Percentiles rank a stretch among this genome's conserved stretches.
Conservation (phyloP, 306 rosid species). For the Lathyrus aphaca region DNA sequence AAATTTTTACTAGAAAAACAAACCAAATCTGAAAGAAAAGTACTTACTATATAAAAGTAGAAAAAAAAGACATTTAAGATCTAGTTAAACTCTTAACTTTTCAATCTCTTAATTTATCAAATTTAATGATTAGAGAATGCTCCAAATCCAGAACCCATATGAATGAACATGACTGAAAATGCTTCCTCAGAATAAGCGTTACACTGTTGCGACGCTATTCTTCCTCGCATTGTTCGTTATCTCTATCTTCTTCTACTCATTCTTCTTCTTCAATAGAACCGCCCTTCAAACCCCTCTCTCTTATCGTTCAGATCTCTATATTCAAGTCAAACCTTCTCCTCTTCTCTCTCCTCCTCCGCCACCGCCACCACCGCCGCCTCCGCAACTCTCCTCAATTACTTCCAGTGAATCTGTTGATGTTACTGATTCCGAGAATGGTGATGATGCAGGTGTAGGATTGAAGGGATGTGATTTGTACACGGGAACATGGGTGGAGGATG, state of each 20-base stretch:
- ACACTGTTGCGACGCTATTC: constrained; percentile 46
- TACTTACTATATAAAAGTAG: too few relatives aligned
- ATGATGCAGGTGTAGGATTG: constrained; percentile 21
- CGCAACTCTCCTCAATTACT: background rate
- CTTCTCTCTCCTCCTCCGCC: constrained; percentile 20
- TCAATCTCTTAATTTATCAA: background rate
- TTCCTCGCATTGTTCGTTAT: constrained; percentile 54
- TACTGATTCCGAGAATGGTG: constrained; percentile 19
- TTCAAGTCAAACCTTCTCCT: constrained; percentile 42
- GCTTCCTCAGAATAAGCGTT: constrained; percentile 47
- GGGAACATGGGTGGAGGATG: constrained; percentile 86
- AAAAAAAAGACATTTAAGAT: too few relatives aligned
- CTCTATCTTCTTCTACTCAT: constrained; percentile 41
- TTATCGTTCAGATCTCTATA: constrained; percentile 55
- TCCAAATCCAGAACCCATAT: background rate
- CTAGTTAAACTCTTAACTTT: too few relatives aligned
- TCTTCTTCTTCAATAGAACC: constrained; percentile 54
- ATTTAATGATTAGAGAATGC: background rate
- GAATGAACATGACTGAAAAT: constrained; percentile 8
- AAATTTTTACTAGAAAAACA: too few relatives aligned
- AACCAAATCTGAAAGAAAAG: too few relatives aligned
- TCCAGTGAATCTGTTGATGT: constrained; percentile 1
- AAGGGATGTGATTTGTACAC: constrained; percentile 67
- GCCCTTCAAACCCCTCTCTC: constrained; percentile 52
- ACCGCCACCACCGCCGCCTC: background rate